These are phyloP conservation scores for Exserohilum rostratum DNA, from an alignment of 2,329 filamentous ascomycete species.

Conservation along the genomic window DNA sequence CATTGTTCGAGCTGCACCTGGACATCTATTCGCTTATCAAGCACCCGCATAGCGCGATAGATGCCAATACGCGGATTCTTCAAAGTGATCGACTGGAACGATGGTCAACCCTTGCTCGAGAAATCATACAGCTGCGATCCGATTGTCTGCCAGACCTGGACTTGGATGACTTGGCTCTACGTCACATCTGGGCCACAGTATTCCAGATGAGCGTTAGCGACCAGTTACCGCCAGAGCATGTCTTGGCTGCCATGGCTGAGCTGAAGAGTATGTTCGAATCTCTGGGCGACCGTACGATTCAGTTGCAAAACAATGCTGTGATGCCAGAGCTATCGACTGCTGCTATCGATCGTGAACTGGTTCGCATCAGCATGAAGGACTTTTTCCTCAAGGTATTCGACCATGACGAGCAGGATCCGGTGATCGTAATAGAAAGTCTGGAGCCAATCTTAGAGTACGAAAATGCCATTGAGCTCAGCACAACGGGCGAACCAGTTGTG, in stretches of 20 bases:
- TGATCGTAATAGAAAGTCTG: constrained; percentile 85
- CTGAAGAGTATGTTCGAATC: constrained; percentile 61
- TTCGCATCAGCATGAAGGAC: constrained; percentile 91
- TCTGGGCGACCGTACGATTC: constrained; percentile 58
- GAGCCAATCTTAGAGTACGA: constrained; percentile 85
- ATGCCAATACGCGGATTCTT: constrained; percentile 55
- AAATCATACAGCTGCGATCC: constrained; percentile 55
- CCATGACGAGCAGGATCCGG: constrained; percentile 78
- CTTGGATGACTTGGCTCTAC: constrained; percentile 57
- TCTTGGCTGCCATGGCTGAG: constrained; percentile 67
- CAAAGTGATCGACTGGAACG: constrained; percentile 65
- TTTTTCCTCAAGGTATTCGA: constrained; percentile 93
- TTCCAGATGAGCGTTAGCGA: constrained; percentile 65
- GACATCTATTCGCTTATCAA: constrained; percentile 70
- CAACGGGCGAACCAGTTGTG: constrained; percentile 6
- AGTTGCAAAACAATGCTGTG: constrained; percentile 80
- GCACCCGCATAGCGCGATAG: constrained; percentile 63
- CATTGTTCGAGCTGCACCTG: constrained; percentile 70
- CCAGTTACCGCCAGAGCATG: constrained; percentile 63
- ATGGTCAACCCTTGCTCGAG: constrained; percentile 65
- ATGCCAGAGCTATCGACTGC: constrained; percentile 85
- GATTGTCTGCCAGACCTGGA: constrained; percentile 25
- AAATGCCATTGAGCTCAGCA: constrained; percentile 4
- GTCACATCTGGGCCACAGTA: constrained; percentile 71
- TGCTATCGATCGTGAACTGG: constrained; percentile 89